A percentile compares a stretch with the other conserved stretches of the same genome.
Evolutionary conservation across 2,329 filamentous ascomycete genomes (phyloP).

Genomic region (Diaporthe batatas): DNA sequence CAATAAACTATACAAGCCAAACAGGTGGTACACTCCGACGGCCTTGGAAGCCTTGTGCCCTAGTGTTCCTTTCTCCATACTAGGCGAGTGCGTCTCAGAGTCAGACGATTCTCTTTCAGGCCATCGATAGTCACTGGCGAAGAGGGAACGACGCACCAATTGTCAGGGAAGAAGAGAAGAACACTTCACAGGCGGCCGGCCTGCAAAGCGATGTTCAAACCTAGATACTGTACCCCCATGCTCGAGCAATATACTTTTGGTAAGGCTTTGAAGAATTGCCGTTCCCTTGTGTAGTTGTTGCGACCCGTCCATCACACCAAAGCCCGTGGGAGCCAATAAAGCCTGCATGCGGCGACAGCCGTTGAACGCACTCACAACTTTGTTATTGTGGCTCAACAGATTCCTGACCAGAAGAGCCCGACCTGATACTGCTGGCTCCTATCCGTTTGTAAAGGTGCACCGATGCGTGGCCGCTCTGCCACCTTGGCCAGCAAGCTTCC

Average conservation of each 20-base stretch:
- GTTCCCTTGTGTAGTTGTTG: neutral
- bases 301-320: neutral
- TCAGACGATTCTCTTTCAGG: neutral
- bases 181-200: too few species aligned
- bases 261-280: too few species aligned
- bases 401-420: neutral
- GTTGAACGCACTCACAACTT: neutral
- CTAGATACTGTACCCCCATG: neutral
- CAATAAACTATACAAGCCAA: neutral
- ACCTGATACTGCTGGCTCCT: neutral
- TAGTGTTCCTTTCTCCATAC: neutral
- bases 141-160: neutral
- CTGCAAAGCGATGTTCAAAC: too few species aligned
- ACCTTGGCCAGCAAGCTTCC: neutral
- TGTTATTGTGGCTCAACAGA: neutral
- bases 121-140: neutral
- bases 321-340: neutral
- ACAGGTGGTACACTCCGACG: neutral
- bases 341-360: neutral
- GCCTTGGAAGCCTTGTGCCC: neutral
- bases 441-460: neutral
- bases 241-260: neutral
- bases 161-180: neutral
- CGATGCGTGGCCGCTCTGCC: neutral
- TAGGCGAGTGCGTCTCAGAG: neutral